phyloP scores from a whole-genome alignment of 768 basidiomycete genomes.

The Galerina marginata region DNA sequence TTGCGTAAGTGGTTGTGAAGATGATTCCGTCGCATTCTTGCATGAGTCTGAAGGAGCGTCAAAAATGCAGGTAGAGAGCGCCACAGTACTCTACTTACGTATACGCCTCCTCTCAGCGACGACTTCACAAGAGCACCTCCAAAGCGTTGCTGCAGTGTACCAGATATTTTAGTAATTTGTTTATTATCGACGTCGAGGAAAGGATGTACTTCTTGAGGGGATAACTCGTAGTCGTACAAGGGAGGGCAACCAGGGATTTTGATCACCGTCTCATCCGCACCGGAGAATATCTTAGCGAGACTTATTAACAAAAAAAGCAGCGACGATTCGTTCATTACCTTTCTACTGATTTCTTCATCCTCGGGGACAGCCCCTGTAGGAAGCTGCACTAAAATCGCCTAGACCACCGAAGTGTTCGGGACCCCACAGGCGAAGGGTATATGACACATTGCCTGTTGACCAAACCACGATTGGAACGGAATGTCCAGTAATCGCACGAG shows the following conservation, averaged over 20 bases:
- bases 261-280: neutral
- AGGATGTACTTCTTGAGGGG: neutral
- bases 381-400: constrained; percentile 7
- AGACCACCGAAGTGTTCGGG: constrained; percentile 10
- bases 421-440: constrained; percentile 10
- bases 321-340: neutral
- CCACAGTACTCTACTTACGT: neutral
- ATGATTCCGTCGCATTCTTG: constrained; percentile 8
- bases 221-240: constrained; percentile 9
- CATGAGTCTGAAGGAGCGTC: neutral
- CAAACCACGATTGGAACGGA: constrained; percentile 7
- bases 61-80: neutral
- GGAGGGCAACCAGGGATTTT: neutral
- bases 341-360: constrained; percentile 3
- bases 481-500: constrained; percentile 4
- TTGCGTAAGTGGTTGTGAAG: neutral
- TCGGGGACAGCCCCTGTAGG: neutral
- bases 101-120: neutral
- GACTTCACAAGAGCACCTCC: too few relatives aligned
- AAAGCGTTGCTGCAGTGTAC: too few relatives aligned
- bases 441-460: neutral
- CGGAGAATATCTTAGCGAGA: neutral
- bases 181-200: neutral
- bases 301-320: too few relatives aligned
- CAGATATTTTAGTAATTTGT: too few relatives aligned